These are phyloP conservation scores for Cladobotryum protrusum DNA, from an alignment of 2,329 filamentous ascomycete species.

Conservation along the genomic window DNA sequence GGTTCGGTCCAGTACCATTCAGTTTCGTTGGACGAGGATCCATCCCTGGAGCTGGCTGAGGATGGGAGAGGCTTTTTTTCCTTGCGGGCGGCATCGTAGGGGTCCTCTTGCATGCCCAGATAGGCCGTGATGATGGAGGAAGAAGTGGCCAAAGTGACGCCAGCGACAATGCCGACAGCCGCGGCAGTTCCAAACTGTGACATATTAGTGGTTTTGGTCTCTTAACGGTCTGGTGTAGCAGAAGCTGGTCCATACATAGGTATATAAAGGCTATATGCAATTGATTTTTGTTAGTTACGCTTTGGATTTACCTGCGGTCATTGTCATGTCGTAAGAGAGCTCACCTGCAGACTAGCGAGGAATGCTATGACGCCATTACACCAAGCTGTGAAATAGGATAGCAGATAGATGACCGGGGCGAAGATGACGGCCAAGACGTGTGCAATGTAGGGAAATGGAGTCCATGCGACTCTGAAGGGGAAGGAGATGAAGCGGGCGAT, in stretches of 20 bases:
- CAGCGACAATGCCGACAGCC: conserved; percentile 59
- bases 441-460: conserved; percentile 24
- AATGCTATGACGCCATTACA: conserved; percentile 21
- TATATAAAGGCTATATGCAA: conserved; percentile 35
- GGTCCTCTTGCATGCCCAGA: conserved; percentile 36
- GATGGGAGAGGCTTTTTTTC: conserved; percentile 12
- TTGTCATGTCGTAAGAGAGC: conserved; percentile 4
- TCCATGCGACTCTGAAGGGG: conserved; percentile 25
- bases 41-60: conserved; percentile 14
- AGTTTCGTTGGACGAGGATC: conserved; percentile 27
- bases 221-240: background rate
- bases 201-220: background rate
- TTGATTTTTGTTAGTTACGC: background rate
- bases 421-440: conserved; percentile 26
- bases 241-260: conserved; percentile 32
- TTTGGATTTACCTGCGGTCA: background rate
- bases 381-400: conserved; percentile 22
- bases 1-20: conserved; percentile 35
- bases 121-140: conserved; percentile 49
- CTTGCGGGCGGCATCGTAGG: conserved; percentile 11
- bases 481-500: conserved; percentile 21
- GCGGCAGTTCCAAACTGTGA: conserved; percentile 56
- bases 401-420: conserved; percentile 31
- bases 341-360: conserved; percentile 31
- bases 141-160: conserved; percentile 51